Evolutionary conservation across 306 rosid species (phyloP).

Genomic region (Argentina anserina): DNA sequence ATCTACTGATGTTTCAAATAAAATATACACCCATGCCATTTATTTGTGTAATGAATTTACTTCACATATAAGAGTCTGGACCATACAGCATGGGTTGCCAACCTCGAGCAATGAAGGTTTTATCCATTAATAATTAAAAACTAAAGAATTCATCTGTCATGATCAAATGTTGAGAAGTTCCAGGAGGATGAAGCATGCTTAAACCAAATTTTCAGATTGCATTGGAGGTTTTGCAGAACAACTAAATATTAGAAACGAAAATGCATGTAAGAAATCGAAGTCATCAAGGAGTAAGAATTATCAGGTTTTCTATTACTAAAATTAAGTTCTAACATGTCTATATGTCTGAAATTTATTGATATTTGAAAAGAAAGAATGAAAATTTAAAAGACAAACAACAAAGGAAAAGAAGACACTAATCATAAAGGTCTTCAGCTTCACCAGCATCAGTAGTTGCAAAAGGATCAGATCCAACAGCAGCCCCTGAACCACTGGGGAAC

Average conservation of each 20-base stretch:
- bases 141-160: background rate
- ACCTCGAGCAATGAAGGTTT: too few species aligned
- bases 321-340: background rate
- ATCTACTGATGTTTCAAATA: too few species aligned
- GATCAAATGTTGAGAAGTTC: too few species aligned
- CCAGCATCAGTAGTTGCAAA: background rate
- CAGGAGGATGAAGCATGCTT: too few species aligned
- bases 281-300: background rate
- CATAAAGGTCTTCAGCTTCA: conserved; percentile 17
- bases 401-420: background rate
- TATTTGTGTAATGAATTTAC: background rate
- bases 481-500: conserved; percentile 9
- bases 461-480: conserved; percentile 2
- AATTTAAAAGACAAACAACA: background rate
- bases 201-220: too few species aligned
- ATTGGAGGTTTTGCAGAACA: too few species aligned
- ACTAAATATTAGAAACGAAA: background rate
- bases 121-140: too few species aligned
- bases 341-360: background rate
- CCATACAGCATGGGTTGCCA: too few species aligned
- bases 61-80: too few species aligned
- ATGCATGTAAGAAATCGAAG: background rate
- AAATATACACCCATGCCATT: too few species aligned
- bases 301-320: too few species aligned
- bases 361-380: background rate